Evolutionary conservation across 495 filamentous ascomycete genomes (phyloP).

Genomic region (Amphirosellinia nigrospora): DNA sequence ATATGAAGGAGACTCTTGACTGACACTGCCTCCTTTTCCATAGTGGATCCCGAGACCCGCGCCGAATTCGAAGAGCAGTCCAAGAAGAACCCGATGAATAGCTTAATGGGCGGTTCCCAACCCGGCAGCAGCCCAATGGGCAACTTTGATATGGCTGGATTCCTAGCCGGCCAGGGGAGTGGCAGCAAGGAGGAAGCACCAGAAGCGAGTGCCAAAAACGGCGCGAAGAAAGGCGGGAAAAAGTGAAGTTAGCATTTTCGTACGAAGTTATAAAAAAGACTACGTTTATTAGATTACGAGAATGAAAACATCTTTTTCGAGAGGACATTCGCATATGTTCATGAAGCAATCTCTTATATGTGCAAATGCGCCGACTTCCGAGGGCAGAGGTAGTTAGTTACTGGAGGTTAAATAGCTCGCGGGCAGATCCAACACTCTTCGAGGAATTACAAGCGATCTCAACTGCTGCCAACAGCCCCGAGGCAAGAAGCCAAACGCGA

Average conservation of each 20-base stretch:
- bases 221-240: slow-evolving; percentile 41
- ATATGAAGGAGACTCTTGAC: neutral
- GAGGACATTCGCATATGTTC: neutral
- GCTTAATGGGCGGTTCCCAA: slow-evolving; percentile 52
- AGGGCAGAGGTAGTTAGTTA: neutral
- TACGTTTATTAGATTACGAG: neutral
- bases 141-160: slow-evolving; percentile 86
- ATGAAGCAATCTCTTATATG: neutral
- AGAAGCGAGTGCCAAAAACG: slow-evolving; percentile 33
- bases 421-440: neutral
- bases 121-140: slow-evolving; percentile 57
- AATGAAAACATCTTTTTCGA: neutral
- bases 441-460: neutral
- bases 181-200: slow-evolving; percentile 42
- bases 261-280: slow-evolving; percentile 1
- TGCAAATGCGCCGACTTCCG: neutral
- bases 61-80: slow-evolving; percentile 92
- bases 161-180: slow-evolving; percentile 65
- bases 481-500: neutral
- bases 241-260: slow-evolving; percentile 41
- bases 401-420: neutral
- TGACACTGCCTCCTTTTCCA: slow-evolving; percentile 17
- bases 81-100: slow-evolving; percentile 70
- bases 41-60: slow-evolving; percentile 94
- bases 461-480: neutral